These are phyloP conservation scores for Solanum sitiens DNA, from an alignment of 257 asterid species.

Conservation along the genomic window DNA sequence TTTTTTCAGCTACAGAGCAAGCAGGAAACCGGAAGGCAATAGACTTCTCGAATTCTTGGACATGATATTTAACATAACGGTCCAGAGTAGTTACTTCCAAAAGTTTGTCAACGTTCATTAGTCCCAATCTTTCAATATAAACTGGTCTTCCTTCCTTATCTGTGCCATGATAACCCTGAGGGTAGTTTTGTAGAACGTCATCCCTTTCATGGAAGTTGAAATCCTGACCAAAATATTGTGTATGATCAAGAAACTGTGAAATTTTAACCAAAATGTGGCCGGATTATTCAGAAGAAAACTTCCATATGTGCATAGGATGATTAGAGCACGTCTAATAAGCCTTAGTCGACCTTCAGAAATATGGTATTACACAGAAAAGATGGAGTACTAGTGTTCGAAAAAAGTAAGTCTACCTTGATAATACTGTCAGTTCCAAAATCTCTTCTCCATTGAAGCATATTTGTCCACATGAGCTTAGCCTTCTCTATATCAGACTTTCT, in stretches of 20 bases:
- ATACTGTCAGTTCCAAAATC: constrained; percentile 57
- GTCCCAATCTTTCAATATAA: constrained; percentile 51
- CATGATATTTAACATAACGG: constrained; percentile 35
- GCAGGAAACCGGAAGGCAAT: constrained; percentile 36
- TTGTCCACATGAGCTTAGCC: constrained; percentile 67
- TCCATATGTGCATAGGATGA: neutral
- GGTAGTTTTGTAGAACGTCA: constrained; percentile 33
- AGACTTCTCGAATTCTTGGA: constrained; percentile 45
- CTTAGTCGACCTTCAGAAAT: neutral
- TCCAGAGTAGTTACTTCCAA: constrained; percentile 38
- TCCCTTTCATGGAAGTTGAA: constrained; percentile 25
- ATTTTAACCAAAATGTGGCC: neutral
- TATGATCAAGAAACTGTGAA: neutral
- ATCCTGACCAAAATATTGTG: constrained; percentile 18
- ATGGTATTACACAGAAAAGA: neutral
- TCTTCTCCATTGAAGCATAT: constrained; percentile 74
- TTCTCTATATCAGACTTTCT: constrained; percentile 49
- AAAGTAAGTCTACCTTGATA: constrained; percentile 33
- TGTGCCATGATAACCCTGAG: constrained; percentile 54
- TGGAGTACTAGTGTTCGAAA: neutral
- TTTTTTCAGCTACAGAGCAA: constrained; percentile 42
- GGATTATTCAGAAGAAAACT: neutral
- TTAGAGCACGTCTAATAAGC: neutral
- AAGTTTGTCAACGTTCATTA: constrained; percentile 27
- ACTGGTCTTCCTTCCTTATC: constrained; percentile 46